Evolutionary conservation across 2,329 filamentous ascomycete species (phyloP), one percentile per base, ranked within the genome.

Genomic region (Dothistroma pini): DNA sequence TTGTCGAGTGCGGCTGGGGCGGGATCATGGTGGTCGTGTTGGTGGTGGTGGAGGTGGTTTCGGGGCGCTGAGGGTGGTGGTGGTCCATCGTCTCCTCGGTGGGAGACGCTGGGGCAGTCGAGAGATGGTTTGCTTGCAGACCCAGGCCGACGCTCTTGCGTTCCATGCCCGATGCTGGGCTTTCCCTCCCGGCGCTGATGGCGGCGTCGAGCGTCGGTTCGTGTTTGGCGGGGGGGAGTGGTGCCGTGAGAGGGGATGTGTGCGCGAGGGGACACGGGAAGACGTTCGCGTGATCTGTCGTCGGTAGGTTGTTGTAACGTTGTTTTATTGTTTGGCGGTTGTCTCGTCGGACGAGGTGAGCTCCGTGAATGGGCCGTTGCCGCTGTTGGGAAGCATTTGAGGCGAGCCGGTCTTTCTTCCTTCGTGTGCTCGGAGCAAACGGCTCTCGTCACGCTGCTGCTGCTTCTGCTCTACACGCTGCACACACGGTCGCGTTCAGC

Each of bases 1-100:
- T 74, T 52, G 83, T 81, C 22, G 72, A 68, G 56, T 75, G 66
- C 25, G 25, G 25, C 25, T 65, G 64, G 51, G 72, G 66, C 22
- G 71, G 68, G 59, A 70, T 64, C 48, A 61, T 63, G 58, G 57
- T 53, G 19, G 56, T 62, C 47, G 60, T 63, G 11, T 60, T 67
- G 32, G 58, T 66, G 51, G 59, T 63, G 34, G 56, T 66, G 49
- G 63, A 63, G 34, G 62, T 48, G 51, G 56, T 35, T 57, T 48
- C 57, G 32, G 58, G 35, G 12, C 22, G 25, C 32, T 19, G 25
- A 52, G 56, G 55, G 50, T 58, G 25, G 31, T 56, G 51, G 35
- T 65, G 61, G 57, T 56, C 53, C 41, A 59, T 41, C 51, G 58
- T 57, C 22, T 67, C 68, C 50, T 69, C 70, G 56, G 67, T 69